Evolutionary conservation across 805 yeast species (phyloP), one percentile per base, ranked within the genome.

Genomic region (Kuraishia piskuri): DNA sequence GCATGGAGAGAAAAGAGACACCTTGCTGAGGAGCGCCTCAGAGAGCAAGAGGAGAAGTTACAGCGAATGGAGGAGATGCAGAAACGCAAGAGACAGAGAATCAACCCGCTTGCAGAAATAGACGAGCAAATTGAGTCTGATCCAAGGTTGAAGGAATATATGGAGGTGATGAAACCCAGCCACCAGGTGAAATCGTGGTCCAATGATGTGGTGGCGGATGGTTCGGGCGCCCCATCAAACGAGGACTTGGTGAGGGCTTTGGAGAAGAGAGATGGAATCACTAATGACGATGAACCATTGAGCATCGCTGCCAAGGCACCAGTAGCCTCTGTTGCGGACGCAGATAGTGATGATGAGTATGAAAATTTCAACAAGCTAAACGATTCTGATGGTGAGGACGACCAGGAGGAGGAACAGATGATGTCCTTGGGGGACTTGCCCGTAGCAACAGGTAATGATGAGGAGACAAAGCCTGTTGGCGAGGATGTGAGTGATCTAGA

Each of bases 81-180:
- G 68, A 73, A 57, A 73, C 65, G 58, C 75, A 68, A 59, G 72
- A 67, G 61, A 72, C 65, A 62, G 54, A 71, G 55, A 63, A 59
- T 23, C 56, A 56, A 54, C 8, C 53, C 55, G 10, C 48, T 46
- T 22, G 64, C 70, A 1, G 59, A 64, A 21, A 70, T 87, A 20
- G 88, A 83, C 57, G 77, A 78, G 24, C 86, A 85, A 58, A 84
- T 87, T 59, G 80, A 73, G 23, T 74, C 68, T 50, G 79, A 89
- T 65, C 83, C 85, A 6, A 82, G 84, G 58, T 76, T 92, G 62
- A 77, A 78, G 61, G 98, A 94, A 64, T 92, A 79, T 59, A 75
- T 92, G 67, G 87, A 87, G 58, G 86, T 88, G 4, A 86, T 89
- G 83, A 88, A 87, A 60, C 92, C 96, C 1, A 70, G 86, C 4